phyloP scores from a whole-genome alignment of 192 early-diverging fungal species.

The Irineochytrium annulatum region DNA sequence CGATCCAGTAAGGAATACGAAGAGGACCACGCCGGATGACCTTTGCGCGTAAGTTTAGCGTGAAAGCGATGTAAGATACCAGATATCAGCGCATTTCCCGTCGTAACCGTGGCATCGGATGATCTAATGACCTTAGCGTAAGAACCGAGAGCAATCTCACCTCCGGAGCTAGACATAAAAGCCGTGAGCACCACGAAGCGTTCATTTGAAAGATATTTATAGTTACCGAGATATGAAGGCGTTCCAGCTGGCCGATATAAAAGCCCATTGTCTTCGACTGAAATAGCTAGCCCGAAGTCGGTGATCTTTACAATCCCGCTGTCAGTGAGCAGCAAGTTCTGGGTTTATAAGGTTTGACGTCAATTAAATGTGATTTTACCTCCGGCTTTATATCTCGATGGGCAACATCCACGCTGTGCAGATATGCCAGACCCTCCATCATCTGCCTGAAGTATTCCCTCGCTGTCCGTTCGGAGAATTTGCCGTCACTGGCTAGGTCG shows the following conservation, averaged over 20 bases:
- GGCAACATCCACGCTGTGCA: conserved; percentile 11
- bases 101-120: conserved; percentile 2
- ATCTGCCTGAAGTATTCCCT: conserved; percentile 13
- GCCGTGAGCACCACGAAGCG: too few species aligned
- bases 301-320: conserved; percentile 16
- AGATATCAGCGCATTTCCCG: not conserved
- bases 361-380: conserved; percentile 1
- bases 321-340: conserved; percentile 20
- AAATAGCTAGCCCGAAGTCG: conserved; percentile 10
- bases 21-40: conserved; percentile 1
- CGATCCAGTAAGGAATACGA: not conserved
- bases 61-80: not conserved
- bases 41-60: not conserved
- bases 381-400: conserved; percentile 16
- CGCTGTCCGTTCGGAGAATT: not conserved
- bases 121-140: not conserved
- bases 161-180: too few species aligned
- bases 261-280: not conserved
- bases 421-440: conserved; percentile 10
- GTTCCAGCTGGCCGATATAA: not conserved
- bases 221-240: conserved; percentile 1
- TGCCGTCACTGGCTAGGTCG: not conserved
- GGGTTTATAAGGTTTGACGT: too few species aligned
- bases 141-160: not conserved
- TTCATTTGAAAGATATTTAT: too few species aligned